A percentile compares a stretch with the other conserved stretches of the same genome.
These are phyloP conservation scores for Cryphonectria naterciae DNA, from an alignment of 2,329 filamentous ascomycete species.

Conservation along the genomic window DNA sequence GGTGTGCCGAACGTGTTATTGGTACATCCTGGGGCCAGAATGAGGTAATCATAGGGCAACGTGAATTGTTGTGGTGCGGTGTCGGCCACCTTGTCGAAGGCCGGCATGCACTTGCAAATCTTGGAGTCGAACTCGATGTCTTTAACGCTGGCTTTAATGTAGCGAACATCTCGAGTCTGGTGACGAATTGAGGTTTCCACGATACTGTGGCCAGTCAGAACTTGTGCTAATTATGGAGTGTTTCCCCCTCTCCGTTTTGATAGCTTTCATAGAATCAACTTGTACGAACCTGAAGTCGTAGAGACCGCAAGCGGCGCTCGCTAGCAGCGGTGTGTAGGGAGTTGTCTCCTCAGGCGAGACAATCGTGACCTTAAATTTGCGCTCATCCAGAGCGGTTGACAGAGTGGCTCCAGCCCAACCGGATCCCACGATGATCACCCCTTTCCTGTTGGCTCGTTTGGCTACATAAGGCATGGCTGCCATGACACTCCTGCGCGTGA, in stretches of 20 bases:
- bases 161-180: constrained; percentile 18
- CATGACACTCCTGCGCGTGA: background rate
- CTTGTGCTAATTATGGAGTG: background rate
- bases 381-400: constrained; percentile 21
- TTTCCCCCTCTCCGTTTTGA: background rate
- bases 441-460: constrained; percentile 20
- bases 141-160: constrained; percentile 24
- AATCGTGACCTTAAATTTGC: constrained; percentile 25
- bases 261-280: background rate
- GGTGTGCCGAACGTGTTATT: constrained; percentile 26
- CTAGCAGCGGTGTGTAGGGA: constrained; percentile 23
- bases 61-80: constrained; percentile 9
- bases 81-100: constrained; percentile 14
- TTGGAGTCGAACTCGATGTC: constrained; percentile 23
- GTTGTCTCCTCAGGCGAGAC: constrained; percentile 25
- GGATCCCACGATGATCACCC: constrained; percentile 21
- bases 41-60: constrained; percentile 22
- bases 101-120: constrained; percentile 15
- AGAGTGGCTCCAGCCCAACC: constrained; percentile 25
- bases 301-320: constrained; percentile 23
- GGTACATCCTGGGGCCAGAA: constrained; percentile 24
- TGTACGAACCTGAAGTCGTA: constrained; percentile 23
- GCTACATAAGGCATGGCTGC: constrained; percentile 21
- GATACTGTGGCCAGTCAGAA: constrained; percentile 12
- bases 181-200: constrained; percentile 24